These are phyloP conservation scores for Eucalyptus regnans DNA, from an alignment of 345 rosid genomes.

Conservation along the genomic window DNA sequence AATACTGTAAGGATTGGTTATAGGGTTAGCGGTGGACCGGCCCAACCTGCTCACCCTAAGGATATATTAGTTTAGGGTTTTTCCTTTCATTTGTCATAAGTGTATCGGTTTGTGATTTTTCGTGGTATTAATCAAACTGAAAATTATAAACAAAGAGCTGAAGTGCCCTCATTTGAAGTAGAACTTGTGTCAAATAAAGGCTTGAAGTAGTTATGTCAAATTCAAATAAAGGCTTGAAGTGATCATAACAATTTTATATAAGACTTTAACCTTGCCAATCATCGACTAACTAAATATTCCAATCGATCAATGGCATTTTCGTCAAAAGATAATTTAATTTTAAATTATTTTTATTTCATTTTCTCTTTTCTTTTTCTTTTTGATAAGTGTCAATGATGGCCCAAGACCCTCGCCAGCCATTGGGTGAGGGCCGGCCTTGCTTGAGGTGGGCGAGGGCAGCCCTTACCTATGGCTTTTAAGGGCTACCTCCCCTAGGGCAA, in stretches of 20 bases:
- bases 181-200: too few species aligned
- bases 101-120: too few species aligned
- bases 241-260: too few species aligned
- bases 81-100: too few species aligned
- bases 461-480: neutral
- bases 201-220: too few species aligned
- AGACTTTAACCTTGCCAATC: neutral
- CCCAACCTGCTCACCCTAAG: too few species aligned
- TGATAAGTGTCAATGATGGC: accelerated
- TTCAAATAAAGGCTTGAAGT: accelerated
- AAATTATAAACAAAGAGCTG: too few species aligned
- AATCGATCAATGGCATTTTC: accelerated
- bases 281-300: accelerated
- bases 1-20: accelerated
- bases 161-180: too few species aligned
- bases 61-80: neutral
- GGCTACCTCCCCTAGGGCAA: neutral
- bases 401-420: accelerated
- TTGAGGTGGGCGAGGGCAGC: accelerated
- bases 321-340: neutral
- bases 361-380: too few species aligned
- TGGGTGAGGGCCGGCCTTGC: neutral
- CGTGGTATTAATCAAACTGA: accelerated
- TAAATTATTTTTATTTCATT: too few species aligned
- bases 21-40: accelerated